Evolutionary conservation across 2,329 filamentous ascomycete species (phyloP).

Genomic region (Diaporthe vaccinii): DNA sequence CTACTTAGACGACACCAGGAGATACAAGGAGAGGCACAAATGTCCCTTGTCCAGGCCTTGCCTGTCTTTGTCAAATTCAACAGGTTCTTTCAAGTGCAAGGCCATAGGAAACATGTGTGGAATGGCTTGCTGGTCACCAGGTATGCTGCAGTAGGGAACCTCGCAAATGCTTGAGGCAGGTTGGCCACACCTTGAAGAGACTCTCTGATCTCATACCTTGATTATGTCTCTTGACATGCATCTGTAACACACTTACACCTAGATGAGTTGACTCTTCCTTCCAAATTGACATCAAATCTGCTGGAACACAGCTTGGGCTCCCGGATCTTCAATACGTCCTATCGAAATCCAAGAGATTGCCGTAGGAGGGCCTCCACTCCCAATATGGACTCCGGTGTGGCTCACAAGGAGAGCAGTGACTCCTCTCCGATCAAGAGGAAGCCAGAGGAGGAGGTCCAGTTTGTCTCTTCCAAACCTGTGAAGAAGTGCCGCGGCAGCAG

Average conservation of each 20-base stretch:
- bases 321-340: background rate
- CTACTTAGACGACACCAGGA: background rate
- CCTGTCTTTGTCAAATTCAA: background rate
- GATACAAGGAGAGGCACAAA: background rate
- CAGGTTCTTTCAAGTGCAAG: background rate
- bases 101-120: background rate
- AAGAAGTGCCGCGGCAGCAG: conserved; percentile 40
- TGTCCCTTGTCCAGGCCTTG: background rate
- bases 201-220: background rate
- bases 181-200: background rate
- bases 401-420: background rate
- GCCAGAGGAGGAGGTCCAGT: conserved; percentile 42
- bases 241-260: background rate
- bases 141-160: background rate
- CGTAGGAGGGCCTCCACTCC: background rate
- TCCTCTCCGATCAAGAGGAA: conserved; percentile 38
- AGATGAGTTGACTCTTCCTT: background rate
- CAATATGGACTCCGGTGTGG: conserved; percentile 11
- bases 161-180: background rate
- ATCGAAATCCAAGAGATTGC: background rate
- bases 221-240: background rate
- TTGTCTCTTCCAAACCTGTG: conserved; percentile 42
- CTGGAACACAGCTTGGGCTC: background rate
- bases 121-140: background rate
- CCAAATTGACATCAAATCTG: background rate